Base-by-base conservation (phyloP, 331 rosid species). In the Quercus lobata region DNA sequence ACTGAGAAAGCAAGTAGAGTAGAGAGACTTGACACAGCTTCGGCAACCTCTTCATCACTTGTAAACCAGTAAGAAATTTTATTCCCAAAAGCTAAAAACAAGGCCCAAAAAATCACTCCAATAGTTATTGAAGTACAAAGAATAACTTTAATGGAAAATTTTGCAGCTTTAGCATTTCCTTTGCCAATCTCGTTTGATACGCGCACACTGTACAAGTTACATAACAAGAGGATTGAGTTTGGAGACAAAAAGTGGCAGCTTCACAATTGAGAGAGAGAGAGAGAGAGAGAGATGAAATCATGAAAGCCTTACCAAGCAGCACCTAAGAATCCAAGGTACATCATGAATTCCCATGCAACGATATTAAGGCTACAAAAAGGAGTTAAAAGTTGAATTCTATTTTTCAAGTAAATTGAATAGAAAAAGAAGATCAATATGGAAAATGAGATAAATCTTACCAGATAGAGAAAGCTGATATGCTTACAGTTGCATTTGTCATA, bases 401-500 rank as follows among this genome's bases (percentile, higher is more conserved):
- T 8, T 6, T 10, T 37, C 21, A n/a, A 44, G 21, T 35, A 76
- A 35, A 35, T 76, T 61, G 58, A 62, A 19, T 41, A n/a, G 52
- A 7, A 8, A 68, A 68, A 18, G 10, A 7, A 65, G 4, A 60
- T 21, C 17, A 17, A 22, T 32, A 52, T 4, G 4, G 21, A 65
- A 62, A 7, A 58, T 27, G 24, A 21, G 15, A 24, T 5, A 5
- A 27, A n/a, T 44, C 25, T 63, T 80, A 80, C 83, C 83, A 80
- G 35, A 80, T 80, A 7, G 83, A 80, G 75, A 80, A 80, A 63
- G 83, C 83, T 32, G 83, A 66, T 27, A 80, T 80, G 5, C 75
- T 29, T 1, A 69, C 70, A 14, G 79, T 75, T 22, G 83, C 83
- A 56, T 80, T 57, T 54, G 27, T 17, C 83, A 80, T 56, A 63